Base-by-base conservation (phyloP, 176 grass and related monocot genomes). In the Poa annua region DNA sequence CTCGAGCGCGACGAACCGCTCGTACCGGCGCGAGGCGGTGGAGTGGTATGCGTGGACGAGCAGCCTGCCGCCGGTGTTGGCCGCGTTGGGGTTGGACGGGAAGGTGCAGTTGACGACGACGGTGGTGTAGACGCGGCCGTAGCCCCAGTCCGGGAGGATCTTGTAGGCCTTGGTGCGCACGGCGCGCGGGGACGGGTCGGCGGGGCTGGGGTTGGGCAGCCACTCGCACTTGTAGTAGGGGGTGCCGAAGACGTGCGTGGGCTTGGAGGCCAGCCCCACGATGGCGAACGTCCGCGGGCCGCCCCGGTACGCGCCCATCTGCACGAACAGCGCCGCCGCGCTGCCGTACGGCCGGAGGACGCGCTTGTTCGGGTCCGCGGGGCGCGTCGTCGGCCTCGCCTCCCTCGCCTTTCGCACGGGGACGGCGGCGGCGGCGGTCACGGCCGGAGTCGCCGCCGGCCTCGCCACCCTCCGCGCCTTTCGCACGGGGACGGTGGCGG, bases 151-250 rank as follows among this genome's bases (percentile, higher is more conserved):
- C 14, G 94, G 94, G 0, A 97, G 94, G 52, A 97, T 94, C 86
- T 94, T 97, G 88, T 90, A 90, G 0, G 94, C 92, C 88, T 97
- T 97, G 80, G 86, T 90, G 24, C 92, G 88, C 77, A 88, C 68
- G n/a, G 94, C 70, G 2, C 34, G 79, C 15, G 94, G 86, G 16
- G 84, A 15, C 19, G 88, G 84, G 80, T 39, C 60, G 80, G 53
- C 73, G 24, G 90, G 10, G 35, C 14, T 84, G 1, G 90, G 82
- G 60, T 88, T 85, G 76, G 95, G 79, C 8, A 89, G 51, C 92
- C 92, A 97, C 84, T 97, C 95, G 87, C 95, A 97, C 66, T 97
- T 97, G 95, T 88, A 97, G 90, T 92, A 97, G 48, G 92, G 95
- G 9, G 70, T 89, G 66, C 86, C 67, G 65, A 89, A 97, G 12